phyloP scores from a whole-genome alignment of 768 basidiomycete species.

The Mycena galericulata region DNA sequence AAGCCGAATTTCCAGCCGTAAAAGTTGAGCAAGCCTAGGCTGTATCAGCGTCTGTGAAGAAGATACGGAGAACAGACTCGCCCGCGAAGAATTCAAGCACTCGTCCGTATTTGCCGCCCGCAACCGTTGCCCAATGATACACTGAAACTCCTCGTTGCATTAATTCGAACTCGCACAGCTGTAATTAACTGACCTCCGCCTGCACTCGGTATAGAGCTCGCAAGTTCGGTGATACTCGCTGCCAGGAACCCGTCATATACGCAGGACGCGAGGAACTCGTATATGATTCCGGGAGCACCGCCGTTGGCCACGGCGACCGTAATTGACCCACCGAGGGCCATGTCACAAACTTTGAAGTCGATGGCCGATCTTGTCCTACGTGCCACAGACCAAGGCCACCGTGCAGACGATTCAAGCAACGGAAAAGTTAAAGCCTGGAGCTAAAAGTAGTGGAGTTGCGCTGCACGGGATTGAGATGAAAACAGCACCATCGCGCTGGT shows the following conservation, averaged over 20 bases:
- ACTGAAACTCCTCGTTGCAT: conserved; percentile 11
- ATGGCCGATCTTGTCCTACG: no score
- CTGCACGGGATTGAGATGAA: no score
- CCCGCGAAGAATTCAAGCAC: conserved; percentile 30
- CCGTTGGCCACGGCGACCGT: conserved; percentile 29
- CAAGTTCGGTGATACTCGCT: conserved; percentile 31
- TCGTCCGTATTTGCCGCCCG: conserved; percentile 28
- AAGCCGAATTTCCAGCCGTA: conserved; percentile 30
- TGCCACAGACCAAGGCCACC: no score
- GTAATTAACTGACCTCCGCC: conserved; percentile 27
- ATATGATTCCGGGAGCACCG: conserved; percentile 32
- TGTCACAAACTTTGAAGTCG: no score
- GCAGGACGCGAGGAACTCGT: conserved; percentile 31
- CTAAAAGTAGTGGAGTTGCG: no score
- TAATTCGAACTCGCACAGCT: background rate
- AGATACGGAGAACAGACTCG: background rate
- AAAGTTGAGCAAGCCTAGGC: conserved; percentile 25
- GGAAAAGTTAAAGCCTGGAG: no score
- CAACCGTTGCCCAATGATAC: conserved; percentile 30
- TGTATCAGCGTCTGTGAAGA: background rate
- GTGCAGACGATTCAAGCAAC: no score
- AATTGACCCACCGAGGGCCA: conserved; percentile 31
- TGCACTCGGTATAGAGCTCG: conserved; percentile 33
- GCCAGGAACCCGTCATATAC: conserved; percentile 32
- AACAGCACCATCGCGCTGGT: no score